A percentile compares a stretch with the other conserved stretches of the same genome.
Conservation (phyloP, 2,329 filamentous ascomycete species). For the Bimuria novae-zelandiae region DNA sequence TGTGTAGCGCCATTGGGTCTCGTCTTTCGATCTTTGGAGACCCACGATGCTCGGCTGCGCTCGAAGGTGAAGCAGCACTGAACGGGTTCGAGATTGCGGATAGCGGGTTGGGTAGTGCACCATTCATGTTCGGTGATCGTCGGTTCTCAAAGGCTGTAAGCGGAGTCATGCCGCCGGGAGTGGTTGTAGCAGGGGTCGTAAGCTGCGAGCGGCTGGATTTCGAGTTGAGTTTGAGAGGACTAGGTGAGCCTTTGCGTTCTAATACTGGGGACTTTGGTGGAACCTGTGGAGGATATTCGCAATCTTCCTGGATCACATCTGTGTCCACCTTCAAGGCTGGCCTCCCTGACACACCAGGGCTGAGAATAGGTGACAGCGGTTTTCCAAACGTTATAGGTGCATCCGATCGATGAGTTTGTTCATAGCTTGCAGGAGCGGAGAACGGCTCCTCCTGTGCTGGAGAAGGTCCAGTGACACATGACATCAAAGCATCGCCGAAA, state of each 20-base stretch:
- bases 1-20: constrained; percentile 31
- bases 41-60: constrained; percentile 27
- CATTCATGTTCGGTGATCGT: constrained; percentile 38
- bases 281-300: constrained; percentile 39
- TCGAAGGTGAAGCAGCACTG: constrained; percentile 35
- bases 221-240: constrained; percentile 35
- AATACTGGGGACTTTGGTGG: constrained; percentile 44
- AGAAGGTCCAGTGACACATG: constrained; percentile 45
- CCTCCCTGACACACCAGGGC: constrained; percentile 35
- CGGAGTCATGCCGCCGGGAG: constrained; percentile 31
- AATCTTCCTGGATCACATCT: constrained; percentile 19
- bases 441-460: constrained; percentile 24
- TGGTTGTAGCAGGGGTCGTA: constrained; percentile 33
- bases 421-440: constrained; percentile 18
- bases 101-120: constrained; percentile 34
- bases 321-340: constrained; percentile 42
- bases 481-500: constrained; percentile 47
- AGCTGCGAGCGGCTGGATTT: constrained; percentile 41
- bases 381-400: constrained; percentile 16
- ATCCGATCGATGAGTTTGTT: constrained; percentile 21
- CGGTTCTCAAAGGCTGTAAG: constrained; percentile 34
- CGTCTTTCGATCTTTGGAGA: constrained; percentile 41
- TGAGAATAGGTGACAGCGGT: constrained; percentile 41
- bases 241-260: constrained; percentile 42
- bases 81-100: constrained; percentile 40